Base-by-base conservation (phyloP, 2,329 filamentous ascomycete genomes). In the Endoconidiophora laricicola region DNA sequence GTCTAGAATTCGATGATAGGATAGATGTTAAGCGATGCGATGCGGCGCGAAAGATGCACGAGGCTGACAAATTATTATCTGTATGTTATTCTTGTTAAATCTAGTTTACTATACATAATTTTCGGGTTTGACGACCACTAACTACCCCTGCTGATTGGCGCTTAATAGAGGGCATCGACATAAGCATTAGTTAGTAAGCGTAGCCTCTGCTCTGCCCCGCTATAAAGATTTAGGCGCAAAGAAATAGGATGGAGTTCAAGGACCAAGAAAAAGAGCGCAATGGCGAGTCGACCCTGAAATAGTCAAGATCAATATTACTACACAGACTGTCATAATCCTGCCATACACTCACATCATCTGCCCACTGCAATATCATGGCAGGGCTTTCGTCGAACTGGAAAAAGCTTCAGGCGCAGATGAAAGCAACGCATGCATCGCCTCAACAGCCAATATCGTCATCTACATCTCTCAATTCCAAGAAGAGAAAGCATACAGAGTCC, bases 331-430 rank as follows among this genome's bases (percentile, higher is more conserved):
- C 10, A 3, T 3, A 42, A 20, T 3, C 18, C 29, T 3, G 9
- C 29, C 9, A 33, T 12, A 33, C 29, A 12, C 29, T 9, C 9
- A 33, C 7, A 4, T 33, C 29, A 33, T 33, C 7, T 10, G 12
- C 29, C 12, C 7, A 33, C 6, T 33, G 5, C 12, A 7, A 33
- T 20, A 52, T 38, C 14, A 52, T 50, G 51, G 29, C 63, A 37
- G 67, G 67, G 57, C 64, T 81, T 33, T 81, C 78, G 10, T 78
- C 74, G 49, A 88, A 88, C 61, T 88, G 83, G 83, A 86, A 86
- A 65, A 81, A 75, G 65, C 71, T 88, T 49, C 82, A 86, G 65
- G 73, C 74, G 56, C 73, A 72, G 58, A 65, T 78, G 57, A 70
- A 74, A 59, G 61, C 68, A 39, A 68, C 72, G 53, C 22, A 44